phyloP scores from a whole-genome alignment of 495 filamentous ascomycete species.

The Penicillium samsonianum region DNA sequence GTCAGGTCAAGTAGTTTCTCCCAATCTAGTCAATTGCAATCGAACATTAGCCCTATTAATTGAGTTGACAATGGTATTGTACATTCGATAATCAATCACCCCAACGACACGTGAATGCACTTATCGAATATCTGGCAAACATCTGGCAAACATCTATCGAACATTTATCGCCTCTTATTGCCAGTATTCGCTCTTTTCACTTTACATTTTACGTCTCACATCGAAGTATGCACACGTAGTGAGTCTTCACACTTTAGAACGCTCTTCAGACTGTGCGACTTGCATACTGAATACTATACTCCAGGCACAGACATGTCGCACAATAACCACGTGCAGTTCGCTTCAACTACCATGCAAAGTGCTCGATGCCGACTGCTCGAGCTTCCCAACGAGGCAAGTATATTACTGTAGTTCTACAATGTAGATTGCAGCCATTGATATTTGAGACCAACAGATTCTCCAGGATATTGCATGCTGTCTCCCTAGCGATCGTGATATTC shows the following conservation, averaged over 20 bases:
- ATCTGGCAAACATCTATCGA: no score
- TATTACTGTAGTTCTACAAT: not conserved
- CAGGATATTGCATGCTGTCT: constrained; percentile 42
- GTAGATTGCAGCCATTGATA: constrained; percentile 1
- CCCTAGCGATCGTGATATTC: constrained; percentile 34
- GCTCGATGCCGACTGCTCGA: constrained; percentile 12
- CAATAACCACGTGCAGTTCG: not conserved
- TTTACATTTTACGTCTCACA: not conserved
- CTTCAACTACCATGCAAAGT: not conserved
- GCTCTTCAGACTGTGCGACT: not conserved
- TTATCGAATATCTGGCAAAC: not conserved
- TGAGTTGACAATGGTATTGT: not conserved
- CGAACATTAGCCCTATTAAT: not conserved
- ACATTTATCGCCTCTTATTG: not conserved
- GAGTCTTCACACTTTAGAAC: no score
- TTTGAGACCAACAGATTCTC: constrained; percentile 31
- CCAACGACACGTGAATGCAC: not conserved
- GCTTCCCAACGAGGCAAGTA: constrained; percentile 34
- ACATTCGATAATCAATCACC: not conserved
- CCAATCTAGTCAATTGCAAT: not conserved
- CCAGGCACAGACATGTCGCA: not conserved
- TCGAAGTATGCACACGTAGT: not conserved
- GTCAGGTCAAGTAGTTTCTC: not conserved
- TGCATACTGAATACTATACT: not conserved
- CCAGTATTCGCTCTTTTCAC: not conserved